Percentiles rank a stretch among this genome's conserved stretches.
phyloP scores from a whole-genome alignment of 2,329 filamentous ascomycete genomes.

The Fusarium nisikadoi region DNA sequence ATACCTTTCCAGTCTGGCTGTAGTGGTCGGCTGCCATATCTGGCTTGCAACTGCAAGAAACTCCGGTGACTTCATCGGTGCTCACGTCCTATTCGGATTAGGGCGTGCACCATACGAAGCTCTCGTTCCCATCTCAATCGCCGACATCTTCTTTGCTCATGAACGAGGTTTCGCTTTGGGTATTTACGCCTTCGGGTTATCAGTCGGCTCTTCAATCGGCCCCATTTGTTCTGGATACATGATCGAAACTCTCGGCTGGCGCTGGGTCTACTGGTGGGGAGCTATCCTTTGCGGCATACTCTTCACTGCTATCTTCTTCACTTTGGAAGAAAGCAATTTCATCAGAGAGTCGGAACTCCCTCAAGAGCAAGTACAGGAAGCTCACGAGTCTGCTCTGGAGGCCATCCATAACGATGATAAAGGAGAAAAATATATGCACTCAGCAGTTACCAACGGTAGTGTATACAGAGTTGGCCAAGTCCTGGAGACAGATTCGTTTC shows the following conservation, averaged over 20 bases:
- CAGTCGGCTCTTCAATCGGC: background rate
- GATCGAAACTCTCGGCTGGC: background rate
- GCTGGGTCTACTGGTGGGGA: background rate
- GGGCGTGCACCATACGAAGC: background rate
- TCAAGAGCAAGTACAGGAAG: background rate
- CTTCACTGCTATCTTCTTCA: background rate
- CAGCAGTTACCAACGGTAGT: background rate
- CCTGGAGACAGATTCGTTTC: background rate
- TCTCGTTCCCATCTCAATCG: background rate
- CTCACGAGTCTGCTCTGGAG: background rate
- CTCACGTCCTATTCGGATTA: background rate
- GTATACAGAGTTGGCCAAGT: background rate
- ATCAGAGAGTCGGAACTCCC: background rate
- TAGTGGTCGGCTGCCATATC: background rate
- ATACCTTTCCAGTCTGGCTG: background rate
- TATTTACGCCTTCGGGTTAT: background rate
- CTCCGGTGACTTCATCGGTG: background rate
- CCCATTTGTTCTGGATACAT: background rate
- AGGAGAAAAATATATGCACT: background rate
- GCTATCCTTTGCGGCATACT: background rate
- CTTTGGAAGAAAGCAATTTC: background rate
- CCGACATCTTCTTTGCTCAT: background rate
- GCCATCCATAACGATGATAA: background rate
- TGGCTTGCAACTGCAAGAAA: background rate
- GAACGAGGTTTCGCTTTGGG: background rate